A percentile compares a stretch with the other conserved stretches of the same genome.
Evolutionary conservation across 2,329 filamentous ascomycete species (phyloP).

Genomic region (Fusarium sp.): DNA sequence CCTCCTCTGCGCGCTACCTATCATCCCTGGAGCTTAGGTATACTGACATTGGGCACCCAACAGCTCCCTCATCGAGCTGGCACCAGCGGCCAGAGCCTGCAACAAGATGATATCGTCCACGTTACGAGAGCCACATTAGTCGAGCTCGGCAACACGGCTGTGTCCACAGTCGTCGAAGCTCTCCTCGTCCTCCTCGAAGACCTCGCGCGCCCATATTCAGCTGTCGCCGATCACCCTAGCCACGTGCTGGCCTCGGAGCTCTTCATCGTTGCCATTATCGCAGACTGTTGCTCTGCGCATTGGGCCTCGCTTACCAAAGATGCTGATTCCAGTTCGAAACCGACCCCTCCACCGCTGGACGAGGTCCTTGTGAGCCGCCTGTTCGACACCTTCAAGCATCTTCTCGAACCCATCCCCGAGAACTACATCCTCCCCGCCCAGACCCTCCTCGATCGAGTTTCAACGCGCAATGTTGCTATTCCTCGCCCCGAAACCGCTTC

Average conservation of each 20-base stretch:
- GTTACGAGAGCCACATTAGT: conserved; percentile 75
- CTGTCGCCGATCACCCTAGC: conserved; percentile 67
- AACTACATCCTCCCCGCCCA: conserved; percentile 69
- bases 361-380: conserved; percentile 68
- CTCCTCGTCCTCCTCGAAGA: conserved; percentile 73
- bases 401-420: conserved; percentile 74
- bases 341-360: conserved; percentile 60
- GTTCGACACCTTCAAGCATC: conserved; percentile 69
- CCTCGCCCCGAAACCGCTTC: conserved; percentile 48
- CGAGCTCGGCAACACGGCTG: conserved; percentile 70
- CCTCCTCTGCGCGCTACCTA: not conserved
- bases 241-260: conserved; percentile 76
- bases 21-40: conserved; percentile 15
- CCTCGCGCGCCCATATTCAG: conserved; percentile 68
- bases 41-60: conserved; percentile 59
- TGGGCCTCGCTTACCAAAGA: conserved; percentile 65
- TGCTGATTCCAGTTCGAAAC: conserved; percentile 35
- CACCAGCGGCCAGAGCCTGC: conserved; percentile 69
- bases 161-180: conserved; percentile 70
- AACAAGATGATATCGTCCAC: conserved; percentile 73
- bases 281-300: conserved; percentile 76
- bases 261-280: conserved; percentile 74
- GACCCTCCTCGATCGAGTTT: conserved; percentile 70
- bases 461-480: conserved; percentile 56
- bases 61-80: conserved; percentile 77